Conservation (phyloP, 1,284 basidiomycete genomes). For the Wallemia hederae region DNA sequence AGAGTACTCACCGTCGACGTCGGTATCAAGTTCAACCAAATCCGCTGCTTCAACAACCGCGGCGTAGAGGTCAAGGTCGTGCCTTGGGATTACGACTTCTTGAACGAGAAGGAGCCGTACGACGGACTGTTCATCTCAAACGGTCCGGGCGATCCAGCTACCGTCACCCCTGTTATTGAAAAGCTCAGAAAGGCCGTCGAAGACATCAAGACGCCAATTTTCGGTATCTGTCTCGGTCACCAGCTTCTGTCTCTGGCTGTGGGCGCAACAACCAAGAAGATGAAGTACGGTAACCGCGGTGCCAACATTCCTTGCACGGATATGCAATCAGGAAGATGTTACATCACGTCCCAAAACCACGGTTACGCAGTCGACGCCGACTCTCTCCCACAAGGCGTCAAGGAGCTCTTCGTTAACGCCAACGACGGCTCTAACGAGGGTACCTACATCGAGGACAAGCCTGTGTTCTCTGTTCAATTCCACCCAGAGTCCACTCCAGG, state of each 20-base stretch:
- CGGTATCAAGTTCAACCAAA: conserved; percentile 99
- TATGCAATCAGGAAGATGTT: conserved; percentile 74
- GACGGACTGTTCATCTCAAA: conserved; percentile 96
- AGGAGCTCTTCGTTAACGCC: conserved; percentile 80
- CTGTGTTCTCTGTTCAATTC: conserved; percentile 99
- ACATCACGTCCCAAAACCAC: conserved; percentile 98
- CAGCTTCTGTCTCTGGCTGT: conserved; percentile 85
- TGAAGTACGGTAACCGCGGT: conserved; percentile 98
- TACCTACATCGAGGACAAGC: conserved; percentile 53
- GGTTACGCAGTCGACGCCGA: conserved; percentile 76
- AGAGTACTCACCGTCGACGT: conserved; percentile 81
- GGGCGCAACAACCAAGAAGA: conserved; percentile 79
- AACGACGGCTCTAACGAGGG: conserved; percentile 96
- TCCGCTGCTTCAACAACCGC: conserved; percentile 76
- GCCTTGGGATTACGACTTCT: conserved; percentile 85
- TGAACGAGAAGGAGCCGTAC: conserved; percentile 38
- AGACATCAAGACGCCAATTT: conserved; percentile 53
- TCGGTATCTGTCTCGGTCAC: conserved; percentile 96
- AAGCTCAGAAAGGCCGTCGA: conserved; percentile 43
- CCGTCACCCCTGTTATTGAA: conserved; percentile 41
- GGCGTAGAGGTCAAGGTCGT: conserved; percentile 92
- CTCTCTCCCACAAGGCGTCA: conserved; percentile 61
- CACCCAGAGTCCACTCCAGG: conserved; percentile 98
- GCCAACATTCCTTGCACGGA: conserved; percentile 97
- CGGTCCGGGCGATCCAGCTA: conserved; percentile 88